phyloP scores from a whole-genome alignment of 306 rosid genomes.

The Glycine latifolia region DNA sequence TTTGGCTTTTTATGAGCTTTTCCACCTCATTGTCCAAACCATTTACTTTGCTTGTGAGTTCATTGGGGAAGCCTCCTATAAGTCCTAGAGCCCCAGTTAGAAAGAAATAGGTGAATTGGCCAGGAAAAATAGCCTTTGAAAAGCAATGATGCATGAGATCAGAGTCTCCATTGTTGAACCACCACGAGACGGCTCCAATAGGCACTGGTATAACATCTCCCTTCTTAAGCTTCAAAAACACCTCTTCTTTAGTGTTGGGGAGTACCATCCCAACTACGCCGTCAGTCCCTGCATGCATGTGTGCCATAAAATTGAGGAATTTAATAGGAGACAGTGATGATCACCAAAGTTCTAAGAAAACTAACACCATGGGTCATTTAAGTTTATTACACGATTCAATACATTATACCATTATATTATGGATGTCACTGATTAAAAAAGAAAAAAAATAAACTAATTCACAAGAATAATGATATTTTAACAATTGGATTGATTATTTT shows the following conservation, averaged over 20 bases:
- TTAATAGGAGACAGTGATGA: too few species aligned
- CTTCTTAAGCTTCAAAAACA: conserved; percentile 55
- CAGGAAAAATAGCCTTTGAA: conserved; percentile 52
- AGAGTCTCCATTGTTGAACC: conserved; percentile 71
- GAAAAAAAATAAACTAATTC: too few species aligned
- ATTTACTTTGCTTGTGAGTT: conserved; percentile 49
- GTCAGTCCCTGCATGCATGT: conserved; percentile 45
- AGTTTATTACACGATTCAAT: too few species aligned
- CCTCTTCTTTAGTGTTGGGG: conserved; percentile 46
- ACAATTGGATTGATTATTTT: too few species aligned
- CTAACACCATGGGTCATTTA: too few species aligned
- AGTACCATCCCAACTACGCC: conserved; percentile 64
- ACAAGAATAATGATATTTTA: too few species aligned
- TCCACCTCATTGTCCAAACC: conserved; percentile 44
- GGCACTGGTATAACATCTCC: conserved; percentile 71
- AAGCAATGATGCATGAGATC: conserved; percentile 43
- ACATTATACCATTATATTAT: too few species aligned
- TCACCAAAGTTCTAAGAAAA: too few species aligned
- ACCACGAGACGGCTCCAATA: conserved; percentile 68
- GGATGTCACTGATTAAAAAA: too few species aligned
- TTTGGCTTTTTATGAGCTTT: conserved; percentile 59
- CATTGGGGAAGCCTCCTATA: conserved; percentile 55
- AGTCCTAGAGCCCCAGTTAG: conserved; percentile 54
- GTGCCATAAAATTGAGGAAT: neutral
- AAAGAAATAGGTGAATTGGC: conserved; percentile 61